Evolutionary conservation across 257 asterid genomes (phyloP).

Genomic region (Solanum gandarillasii): DNA sequence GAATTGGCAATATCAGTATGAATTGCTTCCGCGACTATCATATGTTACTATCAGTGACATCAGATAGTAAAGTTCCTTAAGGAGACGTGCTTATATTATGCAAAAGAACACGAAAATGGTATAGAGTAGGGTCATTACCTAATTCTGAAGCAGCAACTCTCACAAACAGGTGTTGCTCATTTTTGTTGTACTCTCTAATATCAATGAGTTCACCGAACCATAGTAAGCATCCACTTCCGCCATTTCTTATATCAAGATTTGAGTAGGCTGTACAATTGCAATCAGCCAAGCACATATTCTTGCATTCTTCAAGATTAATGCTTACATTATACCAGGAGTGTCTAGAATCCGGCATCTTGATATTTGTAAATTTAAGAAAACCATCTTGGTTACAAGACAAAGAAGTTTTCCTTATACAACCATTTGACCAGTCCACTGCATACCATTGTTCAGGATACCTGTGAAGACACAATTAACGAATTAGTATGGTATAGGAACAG

Average conservation of each 20-base stretch:
- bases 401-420: neutral
- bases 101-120: neutral
- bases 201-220: slow-evolving; percentile 33
- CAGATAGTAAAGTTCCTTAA: neutral
- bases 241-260: slow-evolving; percentile 10
- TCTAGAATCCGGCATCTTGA: slow-evolving; percentile 11
- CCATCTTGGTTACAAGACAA: neutral
- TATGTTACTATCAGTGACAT: neutral
- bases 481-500: neutral
- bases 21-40: neutral
- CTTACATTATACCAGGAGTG: slow-evolving; percentile 8
- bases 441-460: slow-evolving; percentile 1
- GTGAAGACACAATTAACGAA: neutral
- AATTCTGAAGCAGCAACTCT: slow-evolving; percentile 8
- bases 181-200: slow-evolving; percentile 2
- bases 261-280: slow-evolving; percentile 37
- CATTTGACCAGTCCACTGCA: slow-evolving; percentile 7
- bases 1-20: neutral
- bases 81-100: too few species aligned
- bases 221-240: slow-evolving; percentile 28
- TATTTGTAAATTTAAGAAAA: neutral
- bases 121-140: neutral
- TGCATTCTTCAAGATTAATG: slow-evolving; percentile 25
- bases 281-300: slow-evolving; percentile 17
- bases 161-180: neutral